Base-by-base conservation (phyloP, 2,329 filamentous ascomycete genomes). In the Magnaporthiopsis incrustans region DNA sequence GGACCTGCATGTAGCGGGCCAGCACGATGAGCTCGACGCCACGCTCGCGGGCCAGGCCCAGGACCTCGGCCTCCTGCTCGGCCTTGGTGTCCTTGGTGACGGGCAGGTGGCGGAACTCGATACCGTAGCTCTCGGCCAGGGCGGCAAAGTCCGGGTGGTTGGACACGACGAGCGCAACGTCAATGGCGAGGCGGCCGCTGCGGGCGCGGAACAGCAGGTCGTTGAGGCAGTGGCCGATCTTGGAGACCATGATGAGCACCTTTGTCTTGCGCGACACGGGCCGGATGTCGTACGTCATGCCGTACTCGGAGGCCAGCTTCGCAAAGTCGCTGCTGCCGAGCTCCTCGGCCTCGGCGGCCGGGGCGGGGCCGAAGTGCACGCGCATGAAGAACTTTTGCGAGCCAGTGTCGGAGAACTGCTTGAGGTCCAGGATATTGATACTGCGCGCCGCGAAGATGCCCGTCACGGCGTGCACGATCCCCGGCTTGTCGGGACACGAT, bases 171-270 rank as follows among this genome's bases (percentile, higher is more conserved):
- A 92, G 75, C 4, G 90, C 89, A 62, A 93, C 81, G 30, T 92
- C 89, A 69, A 94, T 88, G 71, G 82, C 83, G 63, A 95, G 81
- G 77, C 93, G 89, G 59, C 85, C 85, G 25, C 87, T 88, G 75
- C 88, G 88, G 71, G 89, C 84, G 64, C 91, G 87, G 85, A 92
- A 95, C 25, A 63, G 57, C 90, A 93, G 79, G 76, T 94, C 90
- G 76, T 93, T 93, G 63, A 94, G 81, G 75, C 90, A 94, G 80
- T 94, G 90, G 11, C 90, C 91, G 70, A 92, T 93, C 79, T 93
- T 93, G 71, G 90, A 93, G 35, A 94, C 91, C 90, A 95, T 94
- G 80, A 95, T 91, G 70, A 95, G 80, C 61, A 93, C 88, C 68
- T 87, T 84, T 65, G 88, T 87, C 78, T 92, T 92, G 71, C 86